Base-by-base conservation (phyloP, 331 rosid species). In the Cucumis variabilis region DNA sequence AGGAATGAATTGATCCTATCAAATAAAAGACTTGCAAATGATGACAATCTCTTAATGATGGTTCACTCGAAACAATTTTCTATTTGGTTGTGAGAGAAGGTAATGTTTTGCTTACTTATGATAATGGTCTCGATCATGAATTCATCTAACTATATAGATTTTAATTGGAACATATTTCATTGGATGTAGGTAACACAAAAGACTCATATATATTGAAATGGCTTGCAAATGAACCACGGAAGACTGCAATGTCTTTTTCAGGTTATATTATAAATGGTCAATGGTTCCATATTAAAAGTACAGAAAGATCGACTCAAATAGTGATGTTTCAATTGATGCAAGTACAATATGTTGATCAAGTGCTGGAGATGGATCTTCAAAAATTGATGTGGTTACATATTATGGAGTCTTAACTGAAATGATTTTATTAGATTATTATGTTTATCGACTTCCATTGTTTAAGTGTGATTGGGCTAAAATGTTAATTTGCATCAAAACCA, bases 401-500 rank as follows among this genome's bases (percentile, higher is more conserved):
- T 71, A 82, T 82, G 84, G 87, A 13, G 25, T 60, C 16, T 11
- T 87, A 10, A 80, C 21, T 0, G 16, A 87, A 17, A 81, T 87
- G 2, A 13, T 78, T 6, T 41, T 87, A 33, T 33, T 33, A 33
- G 37, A 33, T 33, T 33, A 33, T 5, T 33, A 33, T 33, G 0
- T 46, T 6, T 83, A 33, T 5, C 3, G 37, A 2, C 37, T 33
- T 33, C 4, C 37, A 0, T 12, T 83, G 21, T 6, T 73, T 44
- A 88, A 28, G 84, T 88, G 90, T 65, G 55, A 74, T 23, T 83
- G n/a, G 71, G 78, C 78, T 25, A 14, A 82, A 50, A 13, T 20
- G 19, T 53, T 12, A 2, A 13, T 53, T 10, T 53, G 19, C 21
- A 58, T 58, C 65, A 20, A 63, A 71, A 27, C 25, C 87, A 33